Evolutionary conservation across 805 yeast genomes (phyloP).

Genomic region (Spathaspora girioi): DNA sequence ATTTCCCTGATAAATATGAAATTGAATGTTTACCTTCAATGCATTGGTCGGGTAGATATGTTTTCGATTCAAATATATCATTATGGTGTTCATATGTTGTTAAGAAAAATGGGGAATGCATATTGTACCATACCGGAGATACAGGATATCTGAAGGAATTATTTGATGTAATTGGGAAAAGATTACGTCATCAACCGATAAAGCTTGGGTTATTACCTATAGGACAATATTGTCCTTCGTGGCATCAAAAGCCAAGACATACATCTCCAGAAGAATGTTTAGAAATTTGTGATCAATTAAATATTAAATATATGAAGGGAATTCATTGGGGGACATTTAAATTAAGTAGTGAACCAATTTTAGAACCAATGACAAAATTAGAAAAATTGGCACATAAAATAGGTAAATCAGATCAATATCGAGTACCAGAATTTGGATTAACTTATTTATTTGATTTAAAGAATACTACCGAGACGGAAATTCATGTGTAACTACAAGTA

Average conservation of each 20-base stretch:
- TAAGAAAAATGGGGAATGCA: conserved; percentile 60
- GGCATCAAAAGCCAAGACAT: conserved; percentile 92
- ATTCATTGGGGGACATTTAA: conserved; percentile 97
- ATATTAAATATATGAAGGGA: conserved; percentile 66
- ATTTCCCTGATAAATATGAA: conserved; percentile 54
- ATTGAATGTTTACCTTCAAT: conserved; percentile 88
- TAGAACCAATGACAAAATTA: conserved; percentile 73
- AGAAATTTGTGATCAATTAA: conserved; percentile 59
- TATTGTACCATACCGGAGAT: conserved; percentile 91
- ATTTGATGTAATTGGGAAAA: conserved; percentile 60
- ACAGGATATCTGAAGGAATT: conserved; percentile 83
- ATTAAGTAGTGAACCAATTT: conserved; percentile 78
- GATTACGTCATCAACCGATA: conserved; percentile 47
- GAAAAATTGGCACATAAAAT: conserved; percentile 44
- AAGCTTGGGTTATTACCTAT: conserved; percentile 76
- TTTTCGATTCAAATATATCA: conserved; percentile 76
- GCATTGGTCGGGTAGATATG: conserved; percentile 93
- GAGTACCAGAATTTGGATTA: conserved; percentile 74
- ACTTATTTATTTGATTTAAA: conserved; percentile 53
- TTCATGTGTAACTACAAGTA: conserved; percentile 8
- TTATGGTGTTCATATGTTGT: conserved; percentile 89
- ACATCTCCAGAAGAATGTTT: conserved; percentile 77
- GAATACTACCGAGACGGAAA: conserved; percentile 12
- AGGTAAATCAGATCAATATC: conserved; percentile 35
- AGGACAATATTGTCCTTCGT: conserved; percentile 91